Conservation (phyloP, 2,329 filamentous ascomycete species). For the Trichophyton mentagrophytes region DNA sequence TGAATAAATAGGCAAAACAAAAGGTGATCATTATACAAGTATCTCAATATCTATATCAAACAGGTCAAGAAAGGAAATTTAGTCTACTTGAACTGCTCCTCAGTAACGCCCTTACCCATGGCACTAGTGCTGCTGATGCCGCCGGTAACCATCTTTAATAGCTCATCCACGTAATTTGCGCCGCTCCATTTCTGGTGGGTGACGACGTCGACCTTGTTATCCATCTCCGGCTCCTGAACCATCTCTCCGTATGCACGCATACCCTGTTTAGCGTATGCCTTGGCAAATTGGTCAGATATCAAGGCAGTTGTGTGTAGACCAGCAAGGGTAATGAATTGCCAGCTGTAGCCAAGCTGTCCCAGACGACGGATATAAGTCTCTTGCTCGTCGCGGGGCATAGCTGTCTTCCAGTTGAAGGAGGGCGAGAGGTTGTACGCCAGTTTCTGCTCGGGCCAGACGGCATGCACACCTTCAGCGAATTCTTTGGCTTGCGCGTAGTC, state of each 20-base stretch:
- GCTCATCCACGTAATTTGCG: conserved; percentile 83
- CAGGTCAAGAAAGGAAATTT: neutral
- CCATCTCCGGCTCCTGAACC: conserved; percentile 96
- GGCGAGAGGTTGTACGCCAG: conserved; percentile 97
- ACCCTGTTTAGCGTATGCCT: conserved; percentile 64
- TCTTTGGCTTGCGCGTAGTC: conserved; percentile 84
- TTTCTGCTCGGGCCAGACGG: conserved; percentile 94
- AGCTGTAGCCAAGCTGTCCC: conserved; percentile 82
- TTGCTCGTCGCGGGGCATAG: conserved; percentile 82
- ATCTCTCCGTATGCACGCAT: conserved; percentile 97
- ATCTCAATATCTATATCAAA: neutral
- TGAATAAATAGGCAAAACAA: neutral
- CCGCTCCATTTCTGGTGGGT: conserved; percentile 99
- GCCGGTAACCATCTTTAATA: conserved; percentile 94
- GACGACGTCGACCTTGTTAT: conserved; percentile 77
- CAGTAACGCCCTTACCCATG: conserved; percentile 95
- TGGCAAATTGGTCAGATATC: conserved; percentile 77
- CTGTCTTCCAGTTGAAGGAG: conserved; percentile 99
- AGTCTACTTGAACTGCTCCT: conserved; percentile 74
- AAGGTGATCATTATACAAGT: neutral
- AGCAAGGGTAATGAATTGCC: conserved; percentile 98
- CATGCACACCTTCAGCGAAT: conserved; percentile 86
- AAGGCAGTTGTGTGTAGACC: conserved; percentile 92
- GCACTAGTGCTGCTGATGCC: conserved; percentile 84
- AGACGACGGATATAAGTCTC: conserved; percentile 95